Evolutionary conservation across 2,329 filamentous ascomycete genomes (phyloP), one percentile per base, ranked within the genome.

Genomic region (Botrytis hyacinthi): DNA sequence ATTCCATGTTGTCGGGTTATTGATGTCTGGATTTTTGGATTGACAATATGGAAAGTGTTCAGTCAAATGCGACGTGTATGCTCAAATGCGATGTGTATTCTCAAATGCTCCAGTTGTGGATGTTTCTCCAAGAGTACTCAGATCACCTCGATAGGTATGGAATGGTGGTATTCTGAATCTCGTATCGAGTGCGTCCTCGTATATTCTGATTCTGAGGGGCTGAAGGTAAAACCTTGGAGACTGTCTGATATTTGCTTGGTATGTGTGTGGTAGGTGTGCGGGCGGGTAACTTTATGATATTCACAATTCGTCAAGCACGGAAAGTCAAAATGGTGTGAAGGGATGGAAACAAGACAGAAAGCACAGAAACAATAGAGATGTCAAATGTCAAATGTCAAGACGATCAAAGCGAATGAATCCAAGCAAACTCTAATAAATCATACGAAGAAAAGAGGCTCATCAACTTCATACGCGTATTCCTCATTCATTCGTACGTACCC

Each of bases 1-100:
- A 80, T 70, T 80, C 80, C 73, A 81, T 75, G 67, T 76, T 78
- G 51, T 22, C 10, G 65, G 29, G 22, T 16, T 57, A 26, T 29
- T 29, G 51, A 66, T 40, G 18, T 37, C 14, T 20, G 42, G 42
- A 46, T 22, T 48, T 48, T 48, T 22, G 8, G 29, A 54, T 60
- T 22, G 67, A 44, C n/a, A 48, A 35, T 37, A 60, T 70, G 14
- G 32, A n/a, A 35, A 29, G n/a, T 57, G 44, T 6, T 37, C 44
- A 29, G 8, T 35, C 40, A 37, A 46, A 62, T n/a, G 29, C 7
- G 16, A 46, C 22, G 54, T 29, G 4, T 0, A 61, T 20, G 35
- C 20, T 46, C 42, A 37, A 61, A 48, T 29, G 29, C 8, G 26
- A 37, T 26, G 16, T 44, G 42, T 44, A 44, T 44, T 18, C 20